Evolutionary conservation across 2,329 filamentous ascomycete species (phyloP), one percentile per base, ranked within the genome.

Genomic region (Epicoccum sorghinum): DNA sequence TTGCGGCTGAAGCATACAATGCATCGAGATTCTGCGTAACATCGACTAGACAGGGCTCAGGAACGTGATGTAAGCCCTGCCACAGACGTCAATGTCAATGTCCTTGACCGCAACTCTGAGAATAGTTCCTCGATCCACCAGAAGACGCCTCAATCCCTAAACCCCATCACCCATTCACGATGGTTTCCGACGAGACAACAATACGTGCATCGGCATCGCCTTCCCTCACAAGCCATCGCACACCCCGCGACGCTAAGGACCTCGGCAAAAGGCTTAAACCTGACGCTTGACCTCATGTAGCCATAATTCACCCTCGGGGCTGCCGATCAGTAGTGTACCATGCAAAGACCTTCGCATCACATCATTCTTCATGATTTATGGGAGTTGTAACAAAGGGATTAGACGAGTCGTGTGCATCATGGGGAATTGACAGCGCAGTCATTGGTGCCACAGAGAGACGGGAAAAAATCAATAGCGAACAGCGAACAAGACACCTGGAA

Each of bases 311-410:
- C 7, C 7, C 25, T 55, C 52, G 52, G 46, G 47, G 52, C 46
- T 50, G 52, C 52, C 52, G 52, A 55, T 55, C 47, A 32, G 41
- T 46, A 50, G 45, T n/a, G 37, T 50, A 43, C 46, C 52, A 55
- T 33, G 12, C 32, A 46, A 41, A 5, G 4, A 7, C 41, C 46
- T 14, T 29, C 25, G 22, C 35, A 47, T 42, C 30, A 22, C 27
- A 45, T 45, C 41, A 55, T 50, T 9, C 25, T 32, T 25, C 14
- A 32, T 10, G 36, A 41, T 30, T 30, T 30, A 30, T 12, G 12
- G 3, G 2, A 30, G 7, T 7, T 12, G 7, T 7, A 12, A 30
- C 29, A 18, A 18, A 18, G 18, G 18, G 18, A 18, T 18, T 3
- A 18, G 29, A 8, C 35, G 41, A 51, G 7, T 45, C 35, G 12